phyloP scores from a whole-genome alignment of 441 rosid species.

The Manihot esculenta region DNA sequence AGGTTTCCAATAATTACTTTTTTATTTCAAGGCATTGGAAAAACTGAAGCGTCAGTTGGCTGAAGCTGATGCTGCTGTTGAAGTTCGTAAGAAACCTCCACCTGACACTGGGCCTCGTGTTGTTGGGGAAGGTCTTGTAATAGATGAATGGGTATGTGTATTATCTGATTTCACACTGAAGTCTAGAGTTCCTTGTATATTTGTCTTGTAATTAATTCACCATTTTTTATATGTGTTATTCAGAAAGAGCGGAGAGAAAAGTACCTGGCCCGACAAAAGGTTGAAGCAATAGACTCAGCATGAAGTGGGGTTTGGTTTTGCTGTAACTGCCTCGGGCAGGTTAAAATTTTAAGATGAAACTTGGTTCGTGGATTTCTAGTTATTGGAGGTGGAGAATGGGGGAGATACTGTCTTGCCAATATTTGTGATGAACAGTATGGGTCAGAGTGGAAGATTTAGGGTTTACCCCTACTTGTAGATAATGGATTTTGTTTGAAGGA shows the following conservation, averaged over 20 bases:
- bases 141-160: constrained; percentile 63
- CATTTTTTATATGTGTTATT: not conserved
- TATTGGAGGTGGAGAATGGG: constrained; percentile 8
- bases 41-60: constrained; percentile 56
- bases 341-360: not conserved
- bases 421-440: constrained; percentile 11
- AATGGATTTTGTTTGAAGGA: constrained; percentile 21
- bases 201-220: not conserved
- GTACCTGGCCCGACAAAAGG: constrained; percentile 50
- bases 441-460: not conserved
- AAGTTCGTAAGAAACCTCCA: constrained; percentile 51
- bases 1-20: not conserved
- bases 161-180: not conserved
- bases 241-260: constrained; percentile 65
- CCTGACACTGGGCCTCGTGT: constrained; percentile 39
- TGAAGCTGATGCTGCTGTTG: constrained; percentile 56
- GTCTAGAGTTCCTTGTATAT: not conserved
- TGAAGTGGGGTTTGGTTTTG: constrained; percentile 19
- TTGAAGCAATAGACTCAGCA: constrained; percentile 41
- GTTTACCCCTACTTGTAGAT: constrained; percentile 30
- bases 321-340: not conserved
- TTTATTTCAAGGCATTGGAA: constrained; percentile 46
- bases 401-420: not conserved
- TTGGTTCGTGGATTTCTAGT: constrained; percentile 9
- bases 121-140: constrained; percentile 64